phyloP scores from a whole-genome alignment of 2,329 filamentous ascomycete species.

The Ascochyta clinopodiicola region DNA sequence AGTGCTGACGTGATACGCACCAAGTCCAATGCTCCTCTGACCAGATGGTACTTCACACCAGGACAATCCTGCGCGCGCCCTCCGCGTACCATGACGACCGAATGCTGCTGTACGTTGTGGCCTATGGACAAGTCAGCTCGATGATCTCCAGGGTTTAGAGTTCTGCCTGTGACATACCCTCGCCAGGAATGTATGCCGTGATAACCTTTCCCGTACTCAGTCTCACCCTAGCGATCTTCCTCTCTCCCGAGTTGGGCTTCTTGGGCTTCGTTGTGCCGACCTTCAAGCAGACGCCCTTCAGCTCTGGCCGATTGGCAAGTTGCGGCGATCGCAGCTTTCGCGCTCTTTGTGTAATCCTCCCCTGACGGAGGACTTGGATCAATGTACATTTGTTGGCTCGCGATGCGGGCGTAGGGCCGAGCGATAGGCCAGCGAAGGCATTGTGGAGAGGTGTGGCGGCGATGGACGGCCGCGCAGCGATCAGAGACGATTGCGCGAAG shows the following conservation, averaged over 20 bases:
- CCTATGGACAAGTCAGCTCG: constrained; percentile 54
- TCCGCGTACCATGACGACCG: constrained; percentile 92
- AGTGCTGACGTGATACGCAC: constrained; percentile 61
- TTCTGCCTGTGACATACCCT: constrained; percentile 61
- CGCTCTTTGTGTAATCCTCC: constrained; percentile 77
- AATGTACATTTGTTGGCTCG: constrained; percentile 53
- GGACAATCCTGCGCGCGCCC: constrained; percentile 96
- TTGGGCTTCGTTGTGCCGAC: constrained; percentile 94
- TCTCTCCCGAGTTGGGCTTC: constrained; percentile 97
- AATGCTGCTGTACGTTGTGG: constrained; percentile 99
- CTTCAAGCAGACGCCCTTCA: constrained; percentile 96
- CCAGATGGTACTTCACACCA: constrained; percentile 94
- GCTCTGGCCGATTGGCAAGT: constrained; percentile 74
- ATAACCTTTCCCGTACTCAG: constrained; percentile 86
- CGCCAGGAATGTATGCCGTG: constrained; percentile 93
- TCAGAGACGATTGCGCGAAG: constrained; percentile 25
- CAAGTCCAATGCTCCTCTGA: constrained; percentile 90
- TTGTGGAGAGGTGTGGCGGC: constrained; percentile 28
- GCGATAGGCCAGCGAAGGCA: constrained; percentile 24
- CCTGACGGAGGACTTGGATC: constrained; percentile 67
- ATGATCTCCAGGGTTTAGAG: not conserved
- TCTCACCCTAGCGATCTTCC: constrained; percentile 91
- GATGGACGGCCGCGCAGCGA: constrained; percentile 29
- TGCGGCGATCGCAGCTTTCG: constrained; percentile 90
- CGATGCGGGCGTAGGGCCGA: constrained; percentile 50